Conservation (phyloP, 2,329 filamentous ascomycete genomes). For the Colletotrichum caudatum region DNA sequence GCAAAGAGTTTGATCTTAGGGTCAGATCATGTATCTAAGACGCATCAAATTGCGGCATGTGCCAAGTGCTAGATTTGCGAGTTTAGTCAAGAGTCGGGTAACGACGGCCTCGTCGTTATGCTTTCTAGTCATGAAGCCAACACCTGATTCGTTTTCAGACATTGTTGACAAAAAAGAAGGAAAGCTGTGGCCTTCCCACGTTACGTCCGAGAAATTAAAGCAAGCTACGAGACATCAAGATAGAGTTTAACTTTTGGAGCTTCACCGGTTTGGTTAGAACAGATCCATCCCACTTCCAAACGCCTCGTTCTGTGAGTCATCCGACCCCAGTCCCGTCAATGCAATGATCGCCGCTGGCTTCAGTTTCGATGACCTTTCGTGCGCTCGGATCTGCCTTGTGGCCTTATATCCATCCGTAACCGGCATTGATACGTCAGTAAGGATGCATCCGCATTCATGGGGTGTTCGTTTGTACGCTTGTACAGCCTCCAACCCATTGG, state of each 20-base stretch:
- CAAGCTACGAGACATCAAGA: conserved; percentile 18
- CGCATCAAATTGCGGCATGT: neutral
- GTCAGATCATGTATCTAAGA: neutral
- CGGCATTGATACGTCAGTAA: conserved; percentile 68
- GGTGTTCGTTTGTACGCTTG: conserved; percentile 46
- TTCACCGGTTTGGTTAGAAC: conserved; percentile 66
- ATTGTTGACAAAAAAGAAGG: neutral
- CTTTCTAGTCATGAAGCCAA: neutral
- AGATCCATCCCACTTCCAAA: conserved; percentile 64
- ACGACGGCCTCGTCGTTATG: neutral
- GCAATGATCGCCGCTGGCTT: conserved; percentile 61
- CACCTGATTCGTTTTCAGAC: neutral
- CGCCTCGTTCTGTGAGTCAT: conserved; percentile 63
- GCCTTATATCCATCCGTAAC: conserved; percentile 66
- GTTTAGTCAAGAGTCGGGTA: neutral
- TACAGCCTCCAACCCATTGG: conserved; percentile 51
- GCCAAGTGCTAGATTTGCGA: neutral
- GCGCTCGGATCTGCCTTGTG: conserved; percentile 60
- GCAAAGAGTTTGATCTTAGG: neutral
- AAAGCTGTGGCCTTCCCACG: no score
- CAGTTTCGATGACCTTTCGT: conserved; percentile 54
- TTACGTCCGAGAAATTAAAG: neutral
- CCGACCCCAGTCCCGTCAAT: conserved; percentile 63
- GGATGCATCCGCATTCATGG: conserved; percentile 47
- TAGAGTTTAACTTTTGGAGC: conserved; percentile 51